Conservation (phyloP, 179 eudicot species). For the Vitellaria paradoxa region DNA sequence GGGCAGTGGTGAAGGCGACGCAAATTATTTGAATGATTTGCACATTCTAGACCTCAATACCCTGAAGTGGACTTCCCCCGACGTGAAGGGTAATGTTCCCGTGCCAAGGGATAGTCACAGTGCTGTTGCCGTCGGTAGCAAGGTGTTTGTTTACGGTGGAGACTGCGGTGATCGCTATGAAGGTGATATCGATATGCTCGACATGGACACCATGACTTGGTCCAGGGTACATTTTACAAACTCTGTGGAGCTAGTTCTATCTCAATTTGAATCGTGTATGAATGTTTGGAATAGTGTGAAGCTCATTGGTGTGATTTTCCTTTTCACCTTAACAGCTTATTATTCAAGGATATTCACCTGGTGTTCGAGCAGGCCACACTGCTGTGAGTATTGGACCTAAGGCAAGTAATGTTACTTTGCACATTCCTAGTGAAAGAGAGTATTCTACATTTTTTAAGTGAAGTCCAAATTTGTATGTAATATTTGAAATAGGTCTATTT, state of each 20-base stretch:
- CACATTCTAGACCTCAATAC: constrained; percentile 66
- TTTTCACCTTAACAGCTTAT: constrained; percentile 35
- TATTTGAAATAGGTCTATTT: background rate
- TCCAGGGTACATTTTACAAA: constrained; percentile 47
- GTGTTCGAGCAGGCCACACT: constrained; percentile 89
- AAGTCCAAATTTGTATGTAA: background rate
- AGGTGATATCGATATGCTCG: constrained; percentile 69
- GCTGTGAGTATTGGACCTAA: constrained; percentile 65
- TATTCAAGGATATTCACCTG: constrained; percentile 62
- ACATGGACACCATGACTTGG: constrained; percentile 60
- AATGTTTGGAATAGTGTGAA: background rate
- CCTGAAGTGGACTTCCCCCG: constrained; percentile 69
- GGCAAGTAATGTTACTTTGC: constrained; percentile 38
- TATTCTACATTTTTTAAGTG: too few relatives aligned
- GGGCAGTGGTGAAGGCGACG: constrained; percentile 90
- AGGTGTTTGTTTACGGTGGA: constrained; percentile 73
- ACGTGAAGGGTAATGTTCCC: constrained; percentile 49
- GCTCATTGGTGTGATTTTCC: background rate
- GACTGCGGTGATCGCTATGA: constrained; percentile 86
- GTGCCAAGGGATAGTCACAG: constrained; percentile 85
- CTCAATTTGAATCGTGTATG: background rate
- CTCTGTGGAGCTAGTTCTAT: background rate
- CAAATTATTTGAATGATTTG: constrained; percentile 80
- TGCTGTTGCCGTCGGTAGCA: constrained; percentile 53
- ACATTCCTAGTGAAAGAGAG: background rate